phyloP scores from a whole-genome alignment of 129 eudicot genomes.

The carrot (Daucus carota) region DNA sequence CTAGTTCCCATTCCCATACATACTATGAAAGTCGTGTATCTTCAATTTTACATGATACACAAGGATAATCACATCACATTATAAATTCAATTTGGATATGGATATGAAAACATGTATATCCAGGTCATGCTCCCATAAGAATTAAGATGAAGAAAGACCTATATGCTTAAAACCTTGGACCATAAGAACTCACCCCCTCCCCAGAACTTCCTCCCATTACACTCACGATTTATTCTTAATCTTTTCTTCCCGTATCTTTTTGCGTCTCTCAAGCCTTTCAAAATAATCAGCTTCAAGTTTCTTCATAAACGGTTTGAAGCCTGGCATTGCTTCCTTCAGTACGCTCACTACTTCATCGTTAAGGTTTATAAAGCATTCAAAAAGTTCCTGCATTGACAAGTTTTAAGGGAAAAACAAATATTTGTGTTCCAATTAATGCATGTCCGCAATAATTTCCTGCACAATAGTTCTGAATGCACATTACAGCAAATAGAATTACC shows the following conservation, averaged over 20 bases:
- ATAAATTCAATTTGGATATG: not conserved
- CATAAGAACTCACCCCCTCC: not conserved
- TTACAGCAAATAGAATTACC: conserved; percentile 23
- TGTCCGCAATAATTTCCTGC: not conserved
- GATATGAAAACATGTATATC: not conserved
- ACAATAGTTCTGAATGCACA: not conserved
- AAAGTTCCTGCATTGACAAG: not conserved
- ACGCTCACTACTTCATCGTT: not conserved
- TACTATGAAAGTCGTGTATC: not conserved
- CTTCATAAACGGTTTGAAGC: not conserved
- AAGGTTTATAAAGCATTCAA: not conserved
- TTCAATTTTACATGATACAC: not conserved
- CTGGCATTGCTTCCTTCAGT: not conserved
- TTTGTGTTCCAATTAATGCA: not conserved
- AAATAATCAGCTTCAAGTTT: not conserved
- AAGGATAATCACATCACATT: not conserved
- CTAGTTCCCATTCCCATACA: not conserved
- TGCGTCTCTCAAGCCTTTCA: conserved; percentile 5
- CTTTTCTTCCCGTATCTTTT: not conserved
- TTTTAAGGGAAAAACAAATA: not conserved
- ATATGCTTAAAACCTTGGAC: not conserved
- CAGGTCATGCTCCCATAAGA: not conserved
- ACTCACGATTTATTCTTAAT: not conserved
- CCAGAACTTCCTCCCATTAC: not conserved
- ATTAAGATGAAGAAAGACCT: not conserved